Base-by-base conservation (phyloP, 2,329 filamentous ascomycete genomes). In the Diaporthe nobilis region DNA sequence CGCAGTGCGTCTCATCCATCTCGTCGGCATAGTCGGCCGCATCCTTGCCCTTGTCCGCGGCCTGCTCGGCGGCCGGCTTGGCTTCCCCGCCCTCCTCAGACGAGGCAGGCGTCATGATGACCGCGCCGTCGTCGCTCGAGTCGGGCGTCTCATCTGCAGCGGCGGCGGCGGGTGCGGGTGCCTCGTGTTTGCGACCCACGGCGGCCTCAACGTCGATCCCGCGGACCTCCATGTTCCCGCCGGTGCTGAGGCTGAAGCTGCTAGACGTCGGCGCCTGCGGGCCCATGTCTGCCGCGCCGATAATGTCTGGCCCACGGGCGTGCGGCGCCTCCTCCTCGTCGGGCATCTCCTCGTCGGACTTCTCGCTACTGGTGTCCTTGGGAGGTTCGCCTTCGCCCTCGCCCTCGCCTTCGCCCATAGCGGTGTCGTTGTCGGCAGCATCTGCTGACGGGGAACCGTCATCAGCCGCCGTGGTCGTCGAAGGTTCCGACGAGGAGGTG, bases 271-370 rank as follows among this genome's bases (percentile, higher is more conserved):
- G 86, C 71, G 78, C 85, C 84, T 94, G 96, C 13, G 94, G 92
- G 0, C 97, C 97, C 78, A 95, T 94, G 82, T 99, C 97, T 79
- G 94, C 92, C 76, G 95, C 92, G 6, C 96, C 96, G 70, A 98
- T 94, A 79, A 95, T 90, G 42, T 95, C 92, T 0, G 97, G 97
- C 0, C 96, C 96, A 55, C 95, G 90, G 0, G 94, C 95, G 84
- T 98, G 95, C 7, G 95, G 94, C 71, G 92, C 88, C 76, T 94
- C 93, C 10, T 90, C 89, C 9, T 90, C 88, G 22, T 90, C 89
- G 42, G 86, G 84, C 51, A 86, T 84, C 73, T 88, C 82, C 77
- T 84, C 78, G 67, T 83, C 81, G 22, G 85, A 83, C 3, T 80
- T 80, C 37, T 81, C 81, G 22, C 81, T 79, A 34, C 49, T 80